Evolutionary conservation across 495 filamentous ascomycete genomes (phyloP), one percentile per base, ranked within the genome.

Genomic region (Aspergillus baeticus): DNA sequence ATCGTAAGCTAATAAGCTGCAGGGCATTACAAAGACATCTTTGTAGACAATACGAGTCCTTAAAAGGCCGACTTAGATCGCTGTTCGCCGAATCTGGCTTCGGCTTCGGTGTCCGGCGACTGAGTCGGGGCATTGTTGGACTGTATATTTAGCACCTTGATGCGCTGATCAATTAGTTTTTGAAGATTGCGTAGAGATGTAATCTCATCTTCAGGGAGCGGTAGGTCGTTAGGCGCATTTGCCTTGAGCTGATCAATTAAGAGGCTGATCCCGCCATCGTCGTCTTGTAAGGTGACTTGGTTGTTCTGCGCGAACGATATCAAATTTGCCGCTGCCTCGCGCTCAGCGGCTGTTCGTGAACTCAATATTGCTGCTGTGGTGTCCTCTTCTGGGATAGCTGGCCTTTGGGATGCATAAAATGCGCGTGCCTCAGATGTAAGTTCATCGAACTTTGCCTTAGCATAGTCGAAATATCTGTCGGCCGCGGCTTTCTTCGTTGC

Each of bases 221-320:
- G 64, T 6, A 64, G 34, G 29, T 58, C 51, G 5, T 58, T 51
- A 5, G 61, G 60, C 4, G 67, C 67, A 18, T 48, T 60, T 13
- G 69, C 63, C 37, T 59, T 59, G n/a, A 71, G 46, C 42, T 65
- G 64, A 48, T 71, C 66, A 31, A 71, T 64, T 7, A 71, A 60
- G 17, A 65, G 61, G 45, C 31, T 54, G 23, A 71, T 63, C 33
- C 52, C 58, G 31, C 44, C 57, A 17, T 56, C 14, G n/a, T 55
- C 54, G 18, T 55, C 39, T 11, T 42, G 31, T 29, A 38, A 34
- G 5, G 23, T 31, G 23, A 48, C 22, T 11, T 54, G 54, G 34
- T 61, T 52, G 14, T 50, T 51, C 22, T 60, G 63, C 4, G 69
- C 61, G 51, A 72, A 69, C 14, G 47, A 44, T 17, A 72, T 53